Evolutionary conservation across 306 rosid species (phyloP).

Genomic region (Crotalaria pallida): DNA sequence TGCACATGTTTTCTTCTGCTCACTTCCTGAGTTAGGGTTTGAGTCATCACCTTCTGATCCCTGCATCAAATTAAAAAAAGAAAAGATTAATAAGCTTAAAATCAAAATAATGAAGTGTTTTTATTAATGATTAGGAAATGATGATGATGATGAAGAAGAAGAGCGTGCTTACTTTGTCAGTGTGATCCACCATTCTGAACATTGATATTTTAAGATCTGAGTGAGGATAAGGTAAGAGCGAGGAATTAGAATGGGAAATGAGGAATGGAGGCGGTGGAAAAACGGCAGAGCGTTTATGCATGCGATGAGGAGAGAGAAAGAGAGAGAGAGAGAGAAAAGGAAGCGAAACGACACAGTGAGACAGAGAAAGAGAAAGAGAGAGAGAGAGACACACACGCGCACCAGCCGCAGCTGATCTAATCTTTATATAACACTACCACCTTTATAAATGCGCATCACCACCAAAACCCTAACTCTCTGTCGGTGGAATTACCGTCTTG

Average conservation of each 20-base stretch:
- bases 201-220: slow-evolving; percentile 25
- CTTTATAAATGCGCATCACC: slow-evolving; percentile 45
- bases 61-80: slow-evolving; percentile 35
- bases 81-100: too few species aligned
- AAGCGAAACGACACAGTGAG: slow-evolving; percentile 13
- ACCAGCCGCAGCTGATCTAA: slow-evolving; percentile 58
- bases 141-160: neutral
- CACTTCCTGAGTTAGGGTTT: slow-evolving; percentile 48
- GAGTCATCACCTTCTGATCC: slow-evolving; percentile 72
- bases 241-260: neutral
- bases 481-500: slow-evolving; percentile 15
- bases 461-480: slow-evolving; percentile 74
- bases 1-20: slow-evolving; percentile 74
- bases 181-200: slow-evolving; percentile 58
- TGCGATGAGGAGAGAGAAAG: slow-evolving; percentile 20
- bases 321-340: neutral
- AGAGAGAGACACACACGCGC: slow-evolving; percentile 42
- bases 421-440: slow-evolving; percentile 29
- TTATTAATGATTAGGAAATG: neutral
- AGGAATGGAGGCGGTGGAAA: neutral
- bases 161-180: slow-evolving; percentile 59
- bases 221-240: neutral
- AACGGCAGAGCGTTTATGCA: slow-evolving; percentile 1
- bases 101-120: too few species aligned
- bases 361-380: too few species aligned